phyloP scores from a whole-genome alignment of 148 eudicot species.

The Fallopia convolvulus region DNA sequence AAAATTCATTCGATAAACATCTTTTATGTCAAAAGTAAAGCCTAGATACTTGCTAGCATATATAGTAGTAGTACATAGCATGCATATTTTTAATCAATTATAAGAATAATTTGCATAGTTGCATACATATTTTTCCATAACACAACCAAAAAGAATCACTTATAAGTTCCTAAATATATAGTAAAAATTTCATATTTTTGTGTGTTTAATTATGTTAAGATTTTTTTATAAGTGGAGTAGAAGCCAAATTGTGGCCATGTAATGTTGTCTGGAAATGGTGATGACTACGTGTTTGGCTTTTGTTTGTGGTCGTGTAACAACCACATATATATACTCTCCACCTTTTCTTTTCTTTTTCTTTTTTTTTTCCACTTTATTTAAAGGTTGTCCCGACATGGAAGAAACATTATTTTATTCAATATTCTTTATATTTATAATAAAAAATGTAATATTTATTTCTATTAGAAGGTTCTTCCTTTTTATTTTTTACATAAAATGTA shows the following conservation, averaged over 20 bases:
- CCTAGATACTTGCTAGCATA: neutral
- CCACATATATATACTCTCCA: neutral
- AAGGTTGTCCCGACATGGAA: neutral
- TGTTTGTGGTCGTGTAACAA: neutral
- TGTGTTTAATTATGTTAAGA: neutral
- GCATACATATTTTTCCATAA: no score
- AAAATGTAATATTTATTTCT: neutral
- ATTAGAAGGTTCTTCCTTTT: neutral
- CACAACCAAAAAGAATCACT: no score
- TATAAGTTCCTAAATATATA: no score
- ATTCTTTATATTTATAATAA: no score
- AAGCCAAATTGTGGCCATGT: constrained; percentile 4
- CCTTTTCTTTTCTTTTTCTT: neutral
- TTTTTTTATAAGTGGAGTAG: neutral
- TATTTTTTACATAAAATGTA: no score
- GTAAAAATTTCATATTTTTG: no score
- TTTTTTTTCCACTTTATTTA: neutral
- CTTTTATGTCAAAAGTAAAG: neutral
- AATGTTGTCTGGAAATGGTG: constrained; percentile 9
- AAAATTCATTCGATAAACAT: neutral
- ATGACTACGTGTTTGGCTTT: neutral
- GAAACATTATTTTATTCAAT: neutral
- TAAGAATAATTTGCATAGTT: no score
- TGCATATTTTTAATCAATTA: neutral
- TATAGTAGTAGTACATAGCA: neutral